Conservation (phyloP, 495 filamentous ascomycete genomes). For the Aspergillus nanangensis region DNA sequence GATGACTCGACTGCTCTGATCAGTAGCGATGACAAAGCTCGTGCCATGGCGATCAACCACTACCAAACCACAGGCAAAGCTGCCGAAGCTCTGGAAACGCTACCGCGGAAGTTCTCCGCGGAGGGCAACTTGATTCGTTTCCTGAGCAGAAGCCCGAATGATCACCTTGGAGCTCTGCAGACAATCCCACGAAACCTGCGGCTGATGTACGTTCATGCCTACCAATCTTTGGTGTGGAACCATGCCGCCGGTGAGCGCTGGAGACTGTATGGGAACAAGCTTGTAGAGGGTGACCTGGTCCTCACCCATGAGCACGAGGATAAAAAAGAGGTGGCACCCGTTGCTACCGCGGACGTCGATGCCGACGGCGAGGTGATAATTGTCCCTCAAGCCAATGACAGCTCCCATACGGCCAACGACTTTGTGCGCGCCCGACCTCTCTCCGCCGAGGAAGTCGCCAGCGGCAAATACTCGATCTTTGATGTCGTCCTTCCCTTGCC, state of each 20-base stretch:
- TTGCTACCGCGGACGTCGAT: conserved; percentile 43
- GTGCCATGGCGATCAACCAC: conserved; percentile 68
- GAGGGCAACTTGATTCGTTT: conserved; percentile 74
- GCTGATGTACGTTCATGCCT: conserved; percentile 94
- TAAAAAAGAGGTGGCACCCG: conserved; percentile 23
- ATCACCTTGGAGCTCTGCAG: conserved; percentile 76
- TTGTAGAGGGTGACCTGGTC: conserved; percentile 85
- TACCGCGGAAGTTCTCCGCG: conserved; percentile 80
- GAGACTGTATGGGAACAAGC: conserved; percentile 61
- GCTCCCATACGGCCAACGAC: conserved; percentile 45
- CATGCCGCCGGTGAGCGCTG: conserved; percentile 71
- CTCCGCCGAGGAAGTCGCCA: conserved; percentile 70
- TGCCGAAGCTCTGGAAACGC: conserved; percentile 52
- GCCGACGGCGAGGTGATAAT: conserved; percentile 67
- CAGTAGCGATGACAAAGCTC: conserved; percentile 66
- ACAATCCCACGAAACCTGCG: conserved; percentile 72
- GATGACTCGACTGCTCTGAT: conserved; percentile 35
- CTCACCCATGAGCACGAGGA: conserved; percentile 55
- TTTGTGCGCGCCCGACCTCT: conserved; percentile 75
- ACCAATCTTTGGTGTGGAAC: conserved; percentile 95
- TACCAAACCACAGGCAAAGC: conserved; percentile 58
- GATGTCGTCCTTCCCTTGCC: conserved; percentile 94
- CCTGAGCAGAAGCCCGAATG: conserved; percentile 48
- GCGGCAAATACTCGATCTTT: conserved; percentile 74
- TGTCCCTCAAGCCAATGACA: conserved; percentile 51